A percentile compares a stretch with the other conserved stretches of the same genome.
Evolutionary conservation across 1,284 basidiomycete species (phyloP).

Genomic region (Ganoderma boninense): DNA sequence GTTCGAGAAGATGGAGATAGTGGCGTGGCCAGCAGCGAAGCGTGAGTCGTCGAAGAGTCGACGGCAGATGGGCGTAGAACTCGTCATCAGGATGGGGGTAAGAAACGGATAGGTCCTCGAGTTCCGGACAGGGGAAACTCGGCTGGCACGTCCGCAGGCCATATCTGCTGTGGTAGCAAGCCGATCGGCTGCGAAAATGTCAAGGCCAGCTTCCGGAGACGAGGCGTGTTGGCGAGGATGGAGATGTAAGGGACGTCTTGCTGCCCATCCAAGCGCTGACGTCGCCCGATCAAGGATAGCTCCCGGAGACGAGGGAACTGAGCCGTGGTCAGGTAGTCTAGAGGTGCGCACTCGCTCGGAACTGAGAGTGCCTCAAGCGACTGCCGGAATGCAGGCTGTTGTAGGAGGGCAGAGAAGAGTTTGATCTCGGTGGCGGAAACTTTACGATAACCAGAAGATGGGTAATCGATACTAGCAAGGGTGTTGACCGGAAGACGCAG

Average conservation of each 20-base stretch:
- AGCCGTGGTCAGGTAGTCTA: background rate
- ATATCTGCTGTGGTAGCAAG: background rate
- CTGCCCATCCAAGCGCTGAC: background rate
- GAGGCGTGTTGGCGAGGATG: background rate
- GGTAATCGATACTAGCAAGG: background rate
- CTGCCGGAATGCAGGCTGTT: background rate
- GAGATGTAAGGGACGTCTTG: background rate
- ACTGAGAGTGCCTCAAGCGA: background rate
- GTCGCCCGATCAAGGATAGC: background rate
- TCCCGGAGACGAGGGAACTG: background rate
- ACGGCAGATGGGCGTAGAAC: slow-evolving; percentile 4
- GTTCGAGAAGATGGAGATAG: background rate
- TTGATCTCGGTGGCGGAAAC: background rate
- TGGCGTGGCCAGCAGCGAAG: slow-evolving; percentile 11
- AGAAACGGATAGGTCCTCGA: background rate
- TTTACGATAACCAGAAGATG: background rate
- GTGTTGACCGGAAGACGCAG: background rate
- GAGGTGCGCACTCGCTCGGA: background rate
- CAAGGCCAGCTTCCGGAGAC: background rate
- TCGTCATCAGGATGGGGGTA: slow-evolving; percentile 14
- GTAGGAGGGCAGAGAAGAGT: background rate
- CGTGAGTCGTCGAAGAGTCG: background rate
- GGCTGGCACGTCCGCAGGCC: background rate
- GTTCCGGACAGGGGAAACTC: background rate
- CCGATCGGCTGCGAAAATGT: background rate